phyloP scores from a whole-genome alignment of 2,329 filamentous ascomycete species.

The Talaromyces sp. region DNA sequence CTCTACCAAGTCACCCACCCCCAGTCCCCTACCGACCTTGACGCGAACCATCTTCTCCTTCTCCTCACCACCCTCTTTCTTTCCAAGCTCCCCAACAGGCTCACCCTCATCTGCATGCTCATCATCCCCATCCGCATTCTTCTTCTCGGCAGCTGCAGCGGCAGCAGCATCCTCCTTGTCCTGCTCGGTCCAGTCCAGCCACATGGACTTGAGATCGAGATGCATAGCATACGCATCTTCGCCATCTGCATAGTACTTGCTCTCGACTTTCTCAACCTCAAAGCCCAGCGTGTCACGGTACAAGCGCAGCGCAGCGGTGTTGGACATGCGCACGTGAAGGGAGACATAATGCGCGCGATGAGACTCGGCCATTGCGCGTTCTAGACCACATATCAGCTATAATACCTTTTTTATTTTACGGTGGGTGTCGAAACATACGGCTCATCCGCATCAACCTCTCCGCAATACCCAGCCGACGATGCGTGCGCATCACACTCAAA shows the following conservation, averaged over 20 bases:
- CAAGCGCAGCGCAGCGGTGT: constrained; percentile 81
- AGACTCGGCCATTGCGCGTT: constrained; percentile 94
- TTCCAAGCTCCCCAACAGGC: constrained; percentile 59
- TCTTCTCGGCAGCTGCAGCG: constrained; percentile 23
- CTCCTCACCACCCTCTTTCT: constrained; percentile 40
- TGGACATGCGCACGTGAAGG: constrained; percentile 90
- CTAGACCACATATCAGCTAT: too few species aligned
- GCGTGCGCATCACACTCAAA: constrained; percentile 92
- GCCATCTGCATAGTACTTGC: constrained; percentile 74
- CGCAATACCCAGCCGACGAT: constrained; percentile 81
- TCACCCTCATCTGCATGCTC: constrained; percentile 59
- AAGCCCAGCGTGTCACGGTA: constrained; percentile 92
- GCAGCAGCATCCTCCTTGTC: constrained; percentile 28
- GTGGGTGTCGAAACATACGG: too few species aligned
- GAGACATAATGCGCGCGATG: constrained; percentile 89
- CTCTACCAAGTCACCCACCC: constrained; percentile 60
- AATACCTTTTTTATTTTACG: too few species aligned
- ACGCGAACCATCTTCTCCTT: constrained; percentile 72
- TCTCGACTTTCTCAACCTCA: constrained; percentile 64
- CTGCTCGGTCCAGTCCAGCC: constrained; percentile 43
- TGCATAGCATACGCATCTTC: constrained; percentile 95
- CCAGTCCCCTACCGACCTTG: constrained; percentile 72
- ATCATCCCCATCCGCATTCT: constrained; percentile 16
- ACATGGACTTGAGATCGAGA: constrained; percentile 62
- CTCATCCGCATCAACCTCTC: constrained; percentile 97